phyloP scores from a whole-genome alignment of 202 grass and related monocot genomes.

The Setaria viridis region DNA sequence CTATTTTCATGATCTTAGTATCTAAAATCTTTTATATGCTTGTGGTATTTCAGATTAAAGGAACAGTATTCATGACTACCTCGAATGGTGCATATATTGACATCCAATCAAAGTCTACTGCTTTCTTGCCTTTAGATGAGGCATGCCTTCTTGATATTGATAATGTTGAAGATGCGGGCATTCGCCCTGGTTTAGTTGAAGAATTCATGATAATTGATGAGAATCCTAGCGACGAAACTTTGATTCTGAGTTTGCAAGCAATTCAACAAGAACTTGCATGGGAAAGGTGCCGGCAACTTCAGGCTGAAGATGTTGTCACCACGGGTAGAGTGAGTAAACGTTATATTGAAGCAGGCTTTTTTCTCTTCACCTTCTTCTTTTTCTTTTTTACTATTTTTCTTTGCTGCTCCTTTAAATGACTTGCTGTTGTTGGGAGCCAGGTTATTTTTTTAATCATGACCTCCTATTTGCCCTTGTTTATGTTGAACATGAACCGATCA shows the following conservation, averaged over 20 bases:
- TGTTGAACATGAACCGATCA: conserved; percentile 8
- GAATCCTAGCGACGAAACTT: conserved; percentile 71
- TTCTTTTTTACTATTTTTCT: not conserved
- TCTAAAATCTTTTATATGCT: conserved; percentile 33
- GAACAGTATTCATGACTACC: conserved; percentile 77
- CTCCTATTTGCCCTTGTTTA: not conserved
- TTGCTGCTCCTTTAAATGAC: not conserved
- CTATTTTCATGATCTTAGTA: conserved; percentile 13
- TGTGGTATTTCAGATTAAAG: conserved; percentile 73
- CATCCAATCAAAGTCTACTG: conserved; percentile 80
- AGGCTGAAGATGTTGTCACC: conserved; percentile 81
- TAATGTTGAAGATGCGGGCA: conserved; percentile 80
- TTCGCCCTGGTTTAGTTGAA: conserved; percentile 77
- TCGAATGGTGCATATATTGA: conserved; percentile 77
- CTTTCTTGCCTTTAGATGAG: conserved; percentile 83
- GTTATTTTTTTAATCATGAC: conserved; percentile 22
- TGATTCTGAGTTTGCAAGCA: conserved; percentile 79
- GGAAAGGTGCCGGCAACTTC: conserved; percentile 93
- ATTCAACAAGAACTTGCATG: conserved; percentile 87
- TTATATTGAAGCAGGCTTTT: conserved; percentile 1
- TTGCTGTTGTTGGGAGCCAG: conserved; percentile 10
- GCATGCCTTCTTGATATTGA: conserved; percentile 76
- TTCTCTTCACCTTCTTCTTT: not conserved
- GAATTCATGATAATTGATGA: conserved; percentile 89
- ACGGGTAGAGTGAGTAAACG: conserved; percentile 78